Evolutionary conservation across 2,329 filamentous ascomycete genomes (phyloP).

Genomic region (Neopestalotiopsis sp.): DNA sequence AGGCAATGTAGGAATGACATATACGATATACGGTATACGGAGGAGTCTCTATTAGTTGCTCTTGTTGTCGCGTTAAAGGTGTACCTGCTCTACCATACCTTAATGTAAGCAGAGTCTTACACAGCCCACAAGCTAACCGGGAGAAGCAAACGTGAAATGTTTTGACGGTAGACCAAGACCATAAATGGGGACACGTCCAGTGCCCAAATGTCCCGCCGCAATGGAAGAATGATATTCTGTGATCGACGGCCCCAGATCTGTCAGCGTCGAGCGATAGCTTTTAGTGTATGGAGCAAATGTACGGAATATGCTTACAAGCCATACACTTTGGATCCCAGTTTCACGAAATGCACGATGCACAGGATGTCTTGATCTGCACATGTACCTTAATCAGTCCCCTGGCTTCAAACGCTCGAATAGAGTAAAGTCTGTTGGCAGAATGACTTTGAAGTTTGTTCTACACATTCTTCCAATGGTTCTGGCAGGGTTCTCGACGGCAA

Average conservation of each 20-base stretch:
- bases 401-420: too few species aligned
- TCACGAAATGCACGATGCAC: background rate
- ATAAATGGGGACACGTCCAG: background rate
- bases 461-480: background rate
- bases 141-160: conserved; percentile 3
- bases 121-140: background rate
- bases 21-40: background rate
- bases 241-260: background rate
- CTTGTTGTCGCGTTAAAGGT: background rate
- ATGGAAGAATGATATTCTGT: background rate
- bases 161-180: background rate
- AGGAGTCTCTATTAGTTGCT: background rate
- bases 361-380: too few species aligned
- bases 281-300: background rate
- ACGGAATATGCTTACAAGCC: background rate
- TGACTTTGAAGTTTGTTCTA: background rate
- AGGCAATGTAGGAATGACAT: background rate
- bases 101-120: background rate
- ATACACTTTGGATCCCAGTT: background rate
- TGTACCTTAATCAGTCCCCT: too few species aligned
- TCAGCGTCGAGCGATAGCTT: background rate
- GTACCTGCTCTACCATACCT: background rate
- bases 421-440: too few species aligned
- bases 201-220: background rate
- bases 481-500: background rate